Conservation (phyloP, 345 rosid species). For the Pistacia atlantica region DNA sequence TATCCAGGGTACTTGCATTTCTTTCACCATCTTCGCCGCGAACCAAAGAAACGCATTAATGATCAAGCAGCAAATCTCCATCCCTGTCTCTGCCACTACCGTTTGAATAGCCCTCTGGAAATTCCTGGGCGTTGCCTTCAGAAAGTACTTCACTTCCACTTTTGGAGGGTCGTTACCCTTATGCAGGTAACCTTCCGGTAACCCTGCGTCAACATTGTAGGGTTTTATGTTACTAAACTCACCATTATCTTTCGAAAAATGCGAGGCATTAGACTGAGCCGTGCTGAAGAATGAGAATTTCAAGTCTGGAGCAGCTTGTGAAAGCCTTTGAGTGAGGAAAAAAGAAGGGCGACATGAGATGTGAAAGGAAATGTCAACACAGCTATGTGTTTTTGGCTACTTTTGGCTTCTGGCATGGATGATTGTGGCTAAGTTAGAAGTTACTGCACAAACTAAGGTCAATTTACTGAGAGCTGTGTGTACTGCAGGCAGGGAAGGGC, state of each 20-base stretch:
- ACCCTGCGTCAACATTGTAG: constrained; percentile 37
- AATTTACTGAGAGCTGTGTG: no score
- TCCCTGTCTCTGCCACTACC: constrained; percentile 33
- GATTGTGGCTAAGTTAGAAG: background rate
- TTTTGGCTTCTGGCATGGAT: no score
- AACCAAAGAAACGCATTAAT: constrained; percentile 61
- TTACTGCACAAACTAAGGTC: no score
- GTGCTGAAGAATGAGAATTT: constrained; percentile 20
- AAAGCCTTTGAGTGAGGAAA: background rate
- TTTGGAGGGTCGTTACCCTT: constrained; percentile 20
- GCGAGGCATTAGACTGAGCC: constrained; percentile 28
- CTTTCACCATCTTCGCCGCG: constrained; percentile 45
- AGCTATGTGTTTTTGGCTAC: background rate
- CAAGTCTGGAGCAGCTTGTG: background rate
- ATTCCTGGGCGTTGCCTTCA: constrained; percentile 39
- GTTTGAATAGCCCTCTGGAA: constrained; percentile 26
- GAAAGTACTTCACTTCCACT: constrained; percentile 40
- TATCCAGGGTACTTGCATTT: constrained; percentile 47
- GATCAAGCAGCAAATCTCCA: constrained; percentile 36
- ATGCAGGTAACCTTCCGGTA: constrained; percentile 33
- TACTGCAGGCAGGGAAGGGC: no score
- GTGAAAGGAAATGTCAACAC: no score
- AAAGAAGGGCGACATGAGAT: no score
- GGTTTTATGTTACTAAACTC: constrained; percentile 23
- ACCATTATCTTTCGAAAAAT: background rate